Base-by-base conservation (phyloP, 805 yeast species). In the Kluyveromyces dobzhanskii region DNA sequence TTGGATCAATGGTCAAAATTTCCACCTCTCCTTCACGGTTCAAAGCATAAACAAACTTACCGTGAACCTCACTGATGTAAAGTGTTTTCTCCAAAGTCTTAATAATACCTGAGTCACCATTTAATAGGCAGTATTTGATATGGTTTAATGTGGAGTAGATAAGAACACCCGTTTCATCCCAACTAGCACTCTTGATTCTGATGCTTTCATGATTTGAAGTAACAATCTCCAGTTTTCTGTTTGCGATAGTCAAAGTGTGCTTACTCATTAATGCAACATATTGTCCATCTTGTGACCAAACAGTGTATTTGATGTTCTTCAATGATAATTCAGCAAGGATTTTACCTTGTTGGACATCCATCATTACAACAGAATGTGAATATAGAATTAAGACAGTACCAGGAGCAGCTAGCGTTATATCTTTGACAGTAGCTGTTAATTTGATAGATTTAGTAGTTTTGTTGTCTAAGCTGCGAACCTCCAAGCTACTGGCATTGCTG, bases 181-280 rank as follows among this genome's bases (percentile, higher is more conserved):
- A 92, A 14, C 95, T 85, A 34, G 96, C 97, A 66, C 94, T 80
- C 69, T 92, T 92, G 55, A 92, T 86, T 61, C 98, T 73, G 50
- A 92, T 92, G 3, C 97, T 90, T 69, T 92, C 99, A 59, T 87
- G 97, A 76, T 87, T 73, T 2, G 94, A 78, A 39, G 90, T 78
- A 30, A 87, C 69, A 41, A 78, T 65, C 57, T 85, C 87, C 51
- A 90, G 71, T 47, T 76, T 80, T 59, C 79, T 81, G 52, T 77
- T 79, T 21, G 88, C 95, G 52, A 92, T 78, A 11, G 95, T 83
- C 52, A 92, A 84, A 16, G 92, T 83, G 64, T 92, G 99, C 61
- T 90, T 92, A 17, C 94, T 78, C 60, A 87, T 71, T 40, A 92
- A 68, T 2, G 98, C 98, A 46, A 87, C 72, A 55, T 85, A 75